A percentile compares a stretch with the other conserved stretches of the same genome.
These are phyloP conservation scores for Ophiostoma angusticollis DNA, from an alignment of 2,329 filamentous ascomycete genomes.

Conservation along the genomic window DNA sequence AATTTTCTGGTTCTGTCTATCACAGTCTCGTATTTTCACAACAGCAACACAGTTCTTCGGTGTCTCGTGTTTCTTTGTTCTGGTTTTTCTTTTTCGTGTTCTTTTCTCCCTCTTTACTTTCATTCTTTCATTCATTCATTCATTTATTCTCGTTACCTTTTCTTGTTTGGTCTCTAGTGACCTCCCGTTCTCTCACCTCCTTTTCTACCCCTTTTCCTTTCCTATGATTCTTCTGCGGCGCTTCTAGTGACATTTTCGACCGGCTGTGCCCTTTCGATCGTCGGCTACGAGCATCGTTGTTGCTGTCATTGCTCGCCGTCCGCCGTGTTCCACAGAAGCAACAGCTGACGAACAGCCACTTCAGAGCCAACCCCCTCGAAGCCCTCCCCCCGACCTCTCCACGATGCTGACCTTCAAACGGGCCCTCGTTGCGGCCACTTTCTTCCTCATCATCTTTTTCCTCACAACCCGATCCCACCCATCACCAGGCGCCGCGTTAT, in stretches of 20 bases:
- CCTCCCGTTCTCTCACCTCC: not conserved
- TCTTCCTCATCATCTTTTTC: constrained; percentile 56
- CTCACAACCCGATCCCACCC: constrained; percentile 51
- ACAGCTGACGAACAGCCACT: too few species aligned
- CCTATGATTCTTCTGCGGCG: not conserved
- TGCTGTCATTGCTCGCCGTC: too few species aligned
- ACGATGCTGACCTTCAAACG: constrained; percentile 69
- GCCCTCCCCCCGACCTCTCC: constrained; percentile 5
- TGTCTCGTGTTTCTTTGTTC: not conserved
- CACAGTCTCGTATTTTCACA: too few species aligned
- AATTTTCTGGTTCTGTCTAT: too few species aligned
- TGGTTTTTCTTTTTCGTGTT: not conserved
- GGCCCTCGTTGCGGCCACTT: constrained; percentile 57
- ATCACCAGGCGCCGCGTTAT: constrained; percentile 10
- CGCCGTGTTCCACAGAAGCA: too few species aligned
- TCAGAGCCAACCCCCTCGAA: too few species aligned
- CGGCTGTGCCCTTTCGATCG: too few species aligned
- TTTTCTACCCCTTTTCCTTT: not conserved
- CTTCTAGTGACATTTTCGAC: too few species aligned
- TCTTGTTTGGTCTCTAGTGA: not conserved
- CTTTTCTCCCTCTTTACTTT: not conserved
- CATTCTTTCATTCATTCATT: not conserved
- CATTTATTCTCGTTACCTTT: not conserved
- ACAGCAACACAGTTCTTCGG: not conserved
- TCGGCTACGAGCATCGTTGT: too few species aligned